A percentile compares a stretch with the other conserved stretches of the same genome.
These are phyloP conservation scores for Saccharum hybrid DNA, from an alignment of 202 grass and related monocot genomes.

Conservation along the genomic window DNA sequence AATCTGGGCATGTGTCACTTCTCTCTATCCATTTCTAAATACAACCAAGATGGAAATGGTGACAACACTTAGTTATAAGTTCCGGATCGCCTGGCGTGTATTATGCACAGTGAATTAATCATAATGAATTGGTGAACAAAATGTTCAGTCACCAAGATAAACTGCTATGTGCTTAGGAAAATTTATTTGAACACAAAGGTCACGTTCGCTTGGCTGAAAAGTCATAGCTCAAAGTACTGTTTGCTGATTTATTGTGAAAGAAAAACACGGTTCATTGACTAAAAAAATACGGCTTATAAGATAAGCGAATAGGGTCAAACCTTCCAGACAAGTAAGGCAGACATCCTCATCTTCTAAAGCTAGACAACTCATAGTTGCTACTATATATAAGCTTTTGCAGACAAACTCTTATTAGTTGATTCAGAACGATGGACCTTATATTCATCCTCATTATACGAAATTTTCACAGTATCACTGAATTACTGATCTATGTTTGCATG, in stretches of 20 bases:
- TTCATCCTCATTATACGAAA: conserved; percentile 46
- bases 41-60: conserved; percentile 88
- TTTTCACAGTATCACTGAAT: no score
- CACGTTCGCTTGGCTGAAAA: no score
- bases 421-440: conserved; percentile 62
- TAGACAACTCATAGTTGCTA: conserved; percentile 61
- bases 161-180: no score
- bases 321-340: conserved; percentile 91
- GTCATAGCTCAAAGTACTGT: no score
- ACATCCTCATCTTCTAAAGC: neutral
- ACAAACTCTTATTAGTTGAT: conserved; percentile 71
- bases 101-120: conserved; percentile 48
- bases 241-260: no score
- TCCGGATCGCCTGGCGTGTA: conserved; percentile 78
- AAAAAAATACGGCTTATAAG: no score
- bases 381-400: conserved; percentile 53
- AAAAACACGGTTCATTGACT: no score
- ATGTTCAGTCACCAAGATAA: conserved; percentile 4
- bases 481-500: no score
- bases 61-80: conserved; percentile 72
- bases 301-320: conserved; percentile 23
- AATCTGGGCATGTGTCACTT: conserved; percentile 78
- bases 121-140: neutral
- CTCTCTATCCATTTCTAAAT: conserved; percentile 98
- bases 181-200: neutral